These are phyloP conservation scores for Mycena epipterygia DNA, from an alignment of 768 basidiomycete species.

Conservation along the genomic window DNA sequence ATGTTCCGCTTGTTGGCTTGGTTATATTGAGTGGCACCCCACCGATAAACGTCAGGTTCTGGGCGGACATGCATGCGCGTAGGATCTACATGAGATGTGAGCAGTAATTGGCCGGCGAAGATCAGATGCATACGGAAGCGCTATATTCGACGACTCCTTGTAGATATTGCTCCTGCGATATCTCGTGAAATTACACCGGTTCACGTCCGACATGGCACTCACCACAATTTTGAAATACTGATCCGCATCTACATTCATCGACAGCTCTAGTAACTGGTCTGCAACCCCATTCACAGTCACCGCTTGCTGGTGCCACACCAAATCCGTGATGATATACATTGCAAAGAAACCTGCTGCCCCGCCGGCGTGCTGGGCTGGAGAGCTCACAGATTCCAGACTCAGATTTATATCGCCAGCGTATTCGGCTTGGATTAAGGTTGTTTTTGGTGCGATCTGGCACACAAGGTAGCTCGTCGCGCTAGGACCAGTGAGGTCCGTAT, in stretches of 20 bases:
- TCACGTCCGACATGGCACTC: not conserved
- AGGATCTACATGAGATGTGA: not conserved
- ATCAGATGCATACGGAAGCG: constrained; percentile 5
- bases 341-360: constrained; percentile 17
- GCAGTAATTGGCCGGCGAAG: not conserved
- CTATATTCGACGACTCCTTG: constrained; percentile 17
- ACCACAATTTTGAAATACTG: not conserved
- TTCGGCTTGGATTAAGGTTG: not conserved
- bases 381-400: not conserved
- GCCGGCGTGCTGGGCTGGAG: not conserved
- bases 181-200: not conserved
- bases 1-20: not conserved
- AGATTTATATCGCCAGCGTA: not conserved
- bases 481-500: constrained; percentile 4
- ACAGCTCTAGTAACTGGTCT: constrained; percentile 18
- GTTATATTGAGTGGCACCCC: not conserved
- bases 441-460: constrained; percentile 20
- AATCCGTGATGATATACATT: constrained; percentile 16
- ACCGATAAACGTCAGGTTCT: not conserved
- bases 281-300: constrained; percentile 7
- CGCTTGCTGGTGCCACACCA: constrained; percentile 24
- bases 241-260: not conserved
- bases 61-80: constrained; percentile 1
- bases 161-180: constrained; percentile 10
- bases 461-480: constrained; percentile 21